Percentiles rank a stretch among this genome's conserved stretches.
phyloP scores from a whole-genome alignment of 2,329 filamentous ascomycete genomes.

The Cryphonectria japonica region DNA sequence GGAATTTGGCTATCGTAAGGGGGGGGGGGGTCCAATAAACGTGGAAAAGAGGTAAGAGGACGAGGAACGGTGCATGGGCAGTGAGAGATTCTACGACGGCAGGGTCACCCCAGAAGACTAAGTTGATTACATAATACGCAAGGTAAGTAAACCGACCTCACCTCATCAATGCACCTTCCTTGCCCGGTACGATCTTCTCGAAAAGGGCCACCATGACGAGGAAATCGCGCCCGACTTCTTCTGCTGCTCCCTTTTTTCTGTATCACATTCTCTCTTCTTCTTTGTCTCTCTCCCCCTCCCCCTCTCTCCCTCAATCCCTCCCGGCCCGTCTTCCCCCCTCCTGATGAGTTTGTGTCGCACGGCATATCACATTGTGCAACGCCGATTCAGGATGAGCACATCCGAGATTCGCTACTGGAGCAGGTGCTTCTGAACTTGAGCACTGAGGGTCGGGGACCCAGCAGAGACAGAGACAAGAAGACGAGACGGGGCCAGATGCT shows the following conservation, averaged over 20 bases:
- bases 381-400: constrained; percentile 22
- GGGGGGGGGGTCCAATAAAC: too few species aligned
- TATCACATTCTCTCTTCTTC: neutral
- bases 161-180: neutral
- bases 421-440: too few species aligned
- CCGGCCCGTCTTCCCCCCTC: neutral
- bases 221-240: neutral
- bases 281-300: neutral
- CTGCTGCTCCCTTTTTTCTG: neutral
- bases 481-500: neutral
- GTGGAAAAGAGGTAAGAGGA: neutral
- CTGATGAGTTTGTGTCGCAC: constrained; percentile 29
- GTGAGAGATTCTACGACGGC: neutral
- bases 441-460: neutral
- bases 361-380: constrained; percentile 20
- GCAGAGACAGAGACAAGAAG: constrained; percentile 14
- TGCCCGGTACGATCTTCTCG: neutral
- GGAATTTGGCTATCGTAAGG: neutral
- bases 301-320: neutral
- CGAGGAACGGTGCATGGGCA: neutral
- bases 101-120: neutral
- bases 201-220: neutral
- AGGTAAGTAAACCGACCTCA: neutral
- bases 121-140: neutral
- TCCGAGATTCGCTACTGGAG: constrained; percentile 16